phyloP scores from a whole-genome alignment of 192 early-diverging fungal genomes.

The Backusella sp. region DNA sequence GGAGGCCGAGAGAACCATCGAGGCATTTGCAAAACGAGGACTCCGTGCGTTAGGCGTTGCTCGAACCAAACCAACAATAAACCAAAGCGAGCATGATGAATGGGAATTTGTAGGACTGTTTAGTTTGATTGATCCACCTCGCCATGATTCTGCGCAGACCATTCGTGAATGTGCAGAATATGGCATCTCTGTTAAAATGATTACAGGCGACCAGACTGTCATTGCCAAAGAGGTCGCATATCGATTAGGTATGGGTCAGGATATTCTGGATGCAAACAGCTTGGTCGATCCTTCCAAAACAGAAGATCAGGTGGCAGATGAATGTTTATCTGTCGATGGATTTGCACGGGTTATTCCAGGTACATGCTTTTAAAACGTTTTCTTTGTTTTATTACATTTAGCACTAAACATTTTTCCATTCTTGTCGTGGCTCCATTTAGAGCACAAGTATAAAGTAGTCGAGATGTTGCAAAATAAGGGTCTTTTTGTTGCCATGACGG shows the following conservation, averaged over 20 bases:
- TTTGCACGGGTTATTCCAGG: slow-evolving; percentile 77
- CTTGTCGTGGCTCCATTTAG: slow-evolving; percentile 43
- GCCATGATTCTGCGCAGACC: slow-evolving; percentile 66
- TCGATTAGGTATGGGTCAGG: slow-evolving; percentile 64
- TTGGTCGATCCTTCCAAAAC: slow-evolving; percentile 43
- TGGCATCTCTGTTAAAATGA: slow-evolving; percentile 77
- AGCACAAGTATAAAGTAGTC: slow-evolving; percentile 78
- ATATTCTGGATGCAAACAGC: slow-evolving; percentile 63
- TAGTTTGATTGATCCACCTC: slow-evolving; percentile 67
- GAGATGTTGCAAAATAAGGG: slow-evolving; percentile 65
- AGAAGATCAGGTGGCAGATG: slow-evolving; percentile 56
- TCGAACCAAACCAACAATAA: slow-evolving; percentile 42
- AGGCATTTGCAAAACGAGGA: slow-evolving; percentile 61
- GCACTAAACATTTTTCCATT: not conserved
- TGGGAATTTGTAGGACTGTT: slow-evolving; percentile 69
- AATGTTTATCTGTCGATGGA: slow-evolving; percentile 64
- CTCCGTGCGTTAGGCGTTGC: slow-evolving; percentile 75
- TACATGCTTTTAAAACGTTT: slow-evolving; percentile 19
- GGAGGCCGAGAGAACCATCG: slow-evolving; percentile 49
- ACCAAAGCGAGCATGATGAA: slow-evolving; percentile 24
- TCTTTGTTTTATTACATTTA: not conserved
- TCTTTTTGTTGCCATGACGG: slow-evolving; percentile 67
- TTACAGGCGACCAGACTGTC: slow-evolving; percentile 76
- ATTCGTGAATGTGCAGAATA: slow-evolving; percentile 61
- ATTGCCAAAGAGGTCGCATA: slow-evolving; percentile 72